Evolutionary conservation across 2,329 filamentous ascomycete species (phyloP), one percentile per base, ranked within the genome.

Genomic region (Tolypocladium pustulatum): DNA sequence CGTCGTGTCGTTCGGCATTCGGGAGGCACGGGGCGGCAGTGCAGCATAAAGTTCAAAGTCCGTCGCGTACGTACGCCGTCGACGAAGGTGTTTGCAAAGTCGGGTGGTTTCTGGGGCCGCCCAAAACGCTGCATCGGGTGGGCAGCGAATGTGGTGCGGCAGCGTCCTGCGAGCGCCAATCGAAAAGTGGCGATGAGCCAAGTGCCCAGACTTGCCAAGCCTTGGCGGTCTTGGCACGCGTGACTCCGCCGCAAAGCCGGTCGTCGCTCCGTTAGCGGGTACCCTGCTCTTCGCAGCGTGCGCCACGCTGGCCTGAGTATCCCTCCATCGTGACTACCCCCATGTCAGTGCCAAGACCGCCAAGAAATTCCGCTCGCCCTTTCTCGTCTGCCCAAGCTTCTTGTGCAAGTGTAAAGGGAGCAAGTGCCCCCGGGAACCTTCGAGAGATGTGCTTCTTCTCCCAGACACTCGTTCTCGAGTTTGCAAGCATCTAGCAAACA

Each of bases 331-430:
- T 25, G 41, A 34, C 25, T 68, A 70, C 70, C 54, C 65, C 20
- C 25, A 17, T 2, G 40, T 57, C 49, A 30, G 62, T 63, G 65
- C 66, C 69, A 71, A 72, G 68, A 67, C 57, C 53, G 71, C 71
- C 71, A 73, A 72, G 68, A 60, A 61, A 67, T 73, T 69, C 71
- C 71, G 72, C 70, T 72, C 67, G 67, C 70, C 72, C 70, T 70
- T 69, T 64, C 65, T 60, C 63, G 66, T 62, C 65, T 65, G 67
- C 69, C 70, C 69, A 70, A 66, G 65, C 65, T 67, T 68, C 66
- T 63, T 66, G 63, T 61, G 63, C 62, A 64, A 71, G 68, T 71
- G 69, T 72, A 72, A 73, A 72, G 69, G 68, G 70, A 71, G 69
- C 69, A 57, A 64, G 62, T 58, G 62, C 65, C 68, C 68, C 68